phyloP scores from a whole-genome alignment of 345 rosid genomes.

The Populus davidiana region DNA sequence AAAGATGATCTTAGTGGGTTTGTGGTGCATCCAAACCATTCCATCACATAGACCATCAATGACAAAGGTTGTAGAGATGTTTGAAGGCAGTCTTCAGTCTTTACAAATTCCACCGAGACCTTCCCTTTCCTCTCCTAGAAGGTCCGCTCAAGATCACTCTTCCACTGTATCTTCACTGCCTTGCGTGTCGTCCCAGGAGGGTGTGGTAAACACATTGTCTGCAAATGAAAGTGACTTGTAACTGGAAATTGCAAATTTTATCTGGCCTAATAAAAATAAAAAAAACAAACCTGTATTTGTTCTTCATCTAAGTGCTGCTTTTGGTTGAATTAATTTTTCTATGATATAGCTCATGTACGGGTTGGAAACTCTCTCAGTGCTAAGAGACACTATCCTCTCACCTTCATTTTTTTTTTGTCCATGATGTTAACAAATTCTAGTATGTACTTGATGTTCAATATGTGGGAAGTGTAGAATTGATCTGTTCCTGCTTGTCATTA shows the following conservation, averaged over 20 bases:
- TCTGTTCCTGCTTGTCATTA: too few relatives aligned
- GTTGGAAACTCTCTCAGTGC: too few relatives aligned
- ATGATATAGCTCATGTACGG: too few relatives aligned
- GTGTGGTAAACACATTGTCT: background rate
- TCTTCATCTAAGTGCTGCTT: too few relatives aligned
- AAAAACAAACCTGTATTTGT: too few relatives aligned
- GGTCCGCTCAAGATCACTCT: background rate
- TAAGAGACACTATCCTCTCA: too few relatives aligned
- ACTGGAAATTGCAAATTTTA: background rate
- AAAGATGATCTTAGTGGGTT: conserved; percentile 9
- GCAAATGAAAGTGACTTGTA: background rate
- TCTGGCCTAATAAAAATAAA: too few relatives aligned
- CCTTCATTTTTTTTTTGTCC: too few relatives aligned
- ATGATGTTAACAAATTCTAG: too few relatives aligned
- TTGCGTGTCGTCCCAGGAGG: background rate
- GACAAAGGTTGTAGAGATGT: conserved; percentile 16
- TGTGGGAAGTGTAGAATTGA: too few relatives aligned
- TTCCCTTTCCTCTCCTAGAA: background rate
- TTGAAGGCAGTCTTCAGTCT: conserved; percentile 14
- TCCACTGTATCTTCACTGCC: background rate
- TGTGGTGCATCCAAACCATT: conserved; percentile 19
- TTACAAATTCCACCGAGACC: conserved; percentile 22
- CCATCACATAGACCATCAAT: conserved; percentile 20
- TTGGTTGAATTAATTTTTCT: too few relatives aligned
- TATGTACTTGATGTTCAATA: too few relatives aligned